Conservation (phyloP, 768 basidiomycete genomes). For the Sistotremastrum suecicum region DNA sequence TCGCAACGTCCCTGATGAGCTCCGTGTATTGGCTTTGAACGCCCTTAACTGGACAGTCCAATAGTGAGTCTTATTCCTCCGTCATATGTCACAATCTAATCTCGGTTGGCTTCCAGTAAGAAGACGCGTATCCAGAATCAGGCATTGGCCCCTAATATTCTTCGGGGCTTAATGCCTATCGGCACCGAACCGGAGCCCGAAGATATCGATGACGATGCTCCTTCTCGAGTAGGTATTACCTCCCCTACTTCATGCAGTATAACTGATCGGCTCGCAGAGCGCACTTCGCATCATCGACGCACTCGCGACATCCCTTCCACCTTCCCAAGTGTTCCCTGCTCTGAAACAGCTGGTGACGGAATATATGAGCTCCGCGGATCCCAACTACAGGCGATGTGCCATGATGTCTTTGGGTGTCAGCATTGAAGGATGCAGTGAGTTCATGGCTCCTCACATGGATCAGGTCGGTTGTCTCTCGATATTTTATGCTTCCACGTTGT, state of each 20-base stretch:
- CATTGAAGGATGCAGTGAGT: slow-evolving; percentile 97
- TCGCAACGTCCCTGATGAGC: slow-evolving; percentile 54
- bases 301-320: slow-evolving; percentile 84
- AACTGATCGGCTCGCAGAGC: slow-evolving; percentile 33
- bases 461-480: slow-evolving; percentile 20
- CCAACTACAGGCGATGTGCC: slow-evolving; percentile 74
- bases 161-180: slow-evolving; percentile 88
- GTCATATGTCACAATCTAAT: background rate
- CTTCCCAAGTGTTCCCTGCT: slow-evolving; percentile 89
- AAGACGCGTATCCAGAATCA: slow-evolving; percentile 88
- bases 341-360: slow-evolving; percentile 70
- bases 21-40: slow-evolving; percentile 84
- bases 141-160: slow-evolving; percentile 69
- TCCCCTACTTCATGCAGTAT: background rate
- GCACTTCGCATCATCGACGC: slow-evolving; percentile 91
- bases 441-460: slow-evolving; percentile 83
- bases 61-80: slow-evolving; percentile 43
- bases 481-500: too few relatives aligned
- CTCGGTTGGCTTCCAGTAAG: slow-evolving; percentile 50
- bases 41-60: slow-evolving; percentile 94
- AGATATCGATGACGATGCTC: slow-evolving; percentile 86
- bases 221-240: slow-evolving; percentile 55
- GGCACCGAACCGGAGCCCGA: slow-evolving; percentile 89
- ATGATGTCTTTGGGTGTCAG: slow-evolving; percentile 91
- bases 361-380: slow-evolving; percentile 73